Base-by-base conservation (phyloP, 2,329 filamentous ascomycete genomes). In the Diaporthe vaccinii region DNA sequence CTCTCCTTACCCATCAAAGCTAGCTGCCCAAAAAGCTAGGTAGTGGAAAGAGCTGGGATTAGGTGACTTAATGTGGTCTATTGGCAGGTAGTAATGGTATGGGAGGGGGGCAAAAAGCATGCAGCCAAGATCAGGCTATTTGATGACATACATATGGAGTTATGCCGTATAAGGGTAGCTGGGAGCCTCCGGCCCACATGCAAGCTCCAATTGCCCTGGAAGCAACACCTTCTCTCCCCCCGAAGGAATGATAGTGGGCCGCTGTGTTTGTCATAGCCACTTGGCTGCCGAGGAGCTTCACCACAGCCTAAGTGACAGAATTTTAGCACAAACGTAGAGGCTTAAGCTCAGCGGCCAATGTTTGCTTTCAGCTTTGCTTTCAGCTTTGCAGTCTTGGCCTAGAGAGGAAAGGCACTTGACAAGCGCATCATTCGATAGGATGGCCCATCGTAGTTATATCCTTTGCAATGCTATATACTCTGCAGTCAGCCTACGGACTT, bases 71-170 rank as follows among this genome's bases (percentile, higher is more conserved):
- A 4, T 10, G 6, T 49, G 20, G 3, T 3, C 20, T 8, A 36
- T 25, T 36, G 14, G 4, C 44, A 67, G 28, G 22, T 9, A 28
- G 25, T 9, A 31, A 10, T 34, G 4, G 9, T 34, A 39, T 22
- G 4, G 20, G 25, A 1, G n/a, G 28, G 12, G 22, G 22, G 17
- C 22, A 22, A 15, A 53, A 53, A 10, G 10, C 31, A 39, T 68
- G 28, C 31, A 17, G 46, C 62, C 62, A 39, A 68, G 62, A 17
- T 36, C 62, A 68, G 46, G 4, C 62, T 51, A 68, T 25, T 68
- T 67, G 61, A 67, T 67, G 61, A 67, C 61, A 49, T 17, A 61
- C 58, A 44, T 22, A 12, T 28, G 28, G 17, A 34, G 17, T 41
- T 8, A 65, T 49, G 22, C 61, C 41, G 3, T 34, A 3, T 22